Evolutionary conservation across 1,284 basidiomycete genomes (phyloP).

Genomic region (Agroathelia rolfsii): DNA sequence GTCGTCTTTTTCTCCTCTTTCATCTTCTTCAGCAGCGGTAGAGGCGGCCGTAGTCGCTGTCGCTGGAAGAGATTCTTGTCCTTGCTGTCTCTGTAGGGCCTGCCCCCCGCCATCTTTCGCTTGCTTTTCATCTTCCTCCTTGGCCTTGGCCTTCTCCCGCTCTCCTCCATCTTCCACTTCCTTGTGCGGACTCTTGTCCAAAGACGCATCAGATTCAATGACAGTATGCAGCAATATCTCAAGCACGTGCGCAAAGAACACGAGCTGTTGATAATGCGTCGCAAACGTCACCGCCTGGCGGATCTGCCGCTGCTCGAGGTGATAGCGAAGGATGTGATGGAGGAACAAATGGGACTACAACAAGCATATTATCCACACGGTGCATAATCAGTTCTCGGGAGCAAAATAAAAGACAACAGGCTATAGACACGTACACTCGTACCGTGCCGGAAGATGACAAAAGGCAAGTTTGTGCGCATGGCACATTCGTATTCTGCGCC

Average conservation of each 20-base stretch:
- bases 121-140: conserved; percentile 18
- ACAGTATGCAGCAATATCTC: conserved; percentile 93
- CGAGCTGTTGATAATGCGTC: conserved; percentile 76
- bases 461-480: conserved; percentile 71
- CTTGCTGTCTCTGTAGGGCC: no score
- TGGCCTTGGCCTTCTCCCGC: conserved; percentile 8
- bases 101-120: no score
- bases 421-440: conserved; percentile 60
- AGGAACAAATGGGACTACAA: conserved; percentile 86
- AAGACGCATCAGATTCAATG: conserved; percentile 76
- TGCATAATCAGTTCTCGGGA: no score
- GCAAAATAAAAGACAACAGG: conserved; percentile 2
- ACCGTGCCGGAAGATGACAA: conserved; percentile 85
- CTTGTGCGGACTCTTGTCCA: conserved; percentile 16
- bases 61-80: no score
- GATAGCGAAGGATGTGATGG: conserved; percentile 82
- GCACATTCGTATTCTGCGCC: conserved; percentile 88
- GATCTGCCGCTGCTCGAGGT: conserved; percentile 65
- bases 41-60: no score
- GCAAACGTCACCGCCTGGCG: conserved; percentile 82
- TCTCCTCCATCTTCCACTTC: conserved; percentile 15
- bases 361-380: conserved; percentile 2
- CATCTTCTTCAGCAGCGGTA: conserved; percentile 14
- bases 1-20: conserved; percentile 2
- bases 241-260: conserved; percentile 90